phyloP scores from a whole-genome alignment of 345 rosid species.

The Arabis hirsuta region DNA sequence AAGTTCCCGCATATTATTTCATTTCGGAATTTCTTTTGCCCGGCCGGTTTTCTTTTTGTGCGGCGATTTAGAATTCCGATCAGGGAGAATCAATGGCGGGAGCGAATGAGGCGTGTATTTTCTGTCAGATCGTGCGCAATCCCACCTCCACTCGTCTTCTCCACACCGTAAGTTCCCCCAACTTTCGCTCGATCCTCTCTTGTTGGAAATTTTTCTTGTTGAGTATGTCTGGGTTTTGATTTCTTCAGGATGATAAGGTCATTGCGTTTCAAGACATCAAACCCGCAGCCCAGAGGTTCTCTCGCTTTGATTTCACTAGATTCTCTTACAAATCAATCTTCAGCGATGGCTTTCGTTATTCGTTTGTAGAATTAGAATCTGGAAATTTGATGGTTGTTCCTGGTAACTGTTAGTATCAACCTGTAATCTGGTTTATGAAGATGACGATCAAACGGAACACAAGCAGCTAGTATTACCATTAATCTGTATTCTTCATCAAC shows the following conservation, averaged over 20 bases:
- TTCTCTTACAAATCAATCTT: no score
- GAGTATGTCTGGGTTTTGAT: neutral
- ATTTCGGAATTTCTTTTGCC: neutral
- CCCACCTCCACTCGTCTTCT: constrained; percentile 58
- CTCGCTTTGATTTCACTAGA: neutral
- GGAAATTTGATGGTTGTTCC: neutral
- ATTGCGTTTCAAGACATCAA: constrained; percentile 84
- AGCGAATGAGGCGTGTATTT: constrained; percentile 56
- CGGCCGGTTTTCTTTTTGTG: neutral
- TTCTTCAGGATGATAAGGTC: constrained; percentile 75
- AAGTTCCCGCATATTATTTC: neutral
- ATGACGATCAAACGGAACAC: no score
- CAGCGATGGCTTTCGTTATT: neutral
- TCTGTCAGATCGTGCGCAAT: constrained; percentile 69
- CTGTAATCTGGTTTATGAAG: no score
- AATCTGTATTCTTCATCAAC: no score
- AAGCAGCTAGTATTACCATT: no score
- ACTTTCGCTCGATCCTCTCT: no score
- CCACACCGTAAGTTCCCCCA: constrained; percentile 53
- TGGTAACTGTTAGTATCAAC: no score
- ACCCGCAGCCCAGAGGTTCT: constrained; percentile 81
- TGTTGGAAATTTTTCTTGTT: neutral
- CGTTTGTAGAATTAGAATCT: neutral
- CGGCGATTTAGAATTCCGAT: neutral
- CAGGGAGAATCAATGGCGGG: constrained; percentile 55